Conservation (phyloP, 2,329 filamentous ascomycete species). For the Nigrospora oryzae region DNA sequence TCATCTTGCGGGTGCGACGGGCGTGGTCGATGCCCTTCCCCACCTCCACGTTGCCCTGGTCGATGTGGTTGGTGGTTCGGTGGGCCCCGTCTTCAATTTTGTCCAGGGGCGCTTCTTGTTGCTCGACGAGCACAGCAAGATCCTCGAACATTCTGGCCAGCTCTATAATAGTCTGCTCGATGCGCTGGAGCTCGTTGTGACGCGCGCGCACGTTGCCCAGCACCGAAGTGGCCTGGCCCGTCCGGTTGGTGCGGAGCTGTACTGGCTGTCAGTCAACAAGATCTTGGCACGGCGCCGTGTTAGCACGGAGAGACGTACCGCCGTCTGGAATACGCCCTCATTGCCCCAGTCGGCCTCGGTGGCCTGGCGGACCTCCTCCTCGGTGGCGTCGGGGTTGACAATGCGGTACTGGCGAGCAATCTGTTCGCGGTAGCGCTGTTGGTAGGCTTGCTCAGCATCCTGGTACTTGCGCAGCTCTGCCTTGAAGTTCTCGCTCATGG, state of each 20-base stretch:
- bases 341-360: slow-evolving; percentile 65
- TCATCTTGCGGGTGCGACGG: slow-evolving; percentile 61
- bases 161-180: slow-evolving; percentile 67
- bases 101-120: slow-evolving; percentile 58
- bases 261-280: not conserved
- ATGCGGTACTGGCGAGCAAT: slow-evolving; percentile 75
- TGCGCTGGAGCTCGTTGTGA: slow-evolving; percentile 75
- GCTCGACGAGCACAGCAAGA: slow-evolving; percentile 64
- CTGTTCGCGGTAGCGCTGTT: slow-evolving; percentile 65
- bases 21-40: slow-evolving; percentile 60
- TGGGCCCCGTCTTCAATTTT: slow-evolving; percentile 57
- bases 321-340: slow-evolving; percentile 75
- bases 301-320: slow-evolving; percentile 39
- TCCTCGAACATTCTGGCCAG: slow-evolving; percentile 64
- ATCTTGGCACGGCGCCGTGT: not conserved
- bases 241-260: slow-evolving; percentile 67
- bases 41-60: slow-evolving; percentile 62
- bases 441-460: slow-evolving; percentile 63
- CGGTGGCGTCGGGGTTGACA: slow-evolving; percentile 72
- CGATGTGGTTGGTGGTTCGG: slow-evolving; percentile 56
- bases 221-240: slow-evolving; percentile 62
- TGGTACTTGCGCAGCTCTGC: slow-evolving; percentile 63
- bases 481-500: slow-evolving; percentile 65
- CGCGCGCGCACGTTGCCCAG: slow-evolving; percentile 73
- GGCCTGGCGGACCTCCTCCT: slow-evolving; percentile 62